Conservation (phyloP, 2,329 filamentous ascomycete genomes). For the Epichloe bromicola region DNA sequence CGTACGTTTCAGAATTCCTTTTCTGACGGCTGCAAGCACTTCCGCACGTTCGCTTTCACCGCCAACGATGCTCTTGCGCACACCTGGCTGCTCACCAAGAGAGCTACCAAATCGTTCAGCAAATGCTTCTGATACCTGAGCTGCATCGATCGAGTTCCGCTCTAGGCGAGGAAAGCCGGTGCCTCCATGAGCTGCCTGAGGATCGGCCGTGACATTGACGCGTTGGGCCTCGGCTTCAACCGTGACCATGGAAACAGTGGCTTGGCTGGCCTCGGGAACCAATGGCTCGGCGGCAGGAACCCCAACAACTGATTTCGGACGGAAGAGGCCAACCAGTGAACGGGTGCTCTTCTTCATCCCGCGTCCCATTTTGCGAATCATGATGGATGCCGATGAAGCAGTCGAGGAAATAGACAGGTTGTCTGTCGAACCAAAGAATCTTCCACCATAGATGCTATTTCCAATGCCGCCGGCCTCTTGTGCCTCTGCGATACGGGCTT, state of each 20-base stretch:
- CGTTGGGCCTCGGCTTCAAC: slow-evolving; percentile 84
- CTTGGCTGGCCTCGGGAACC: slow-evolving; percentile 54
- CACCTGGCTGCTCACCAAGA: slow-evolving; percentile 45
- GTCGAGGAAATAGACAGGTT: slow-evolving; percentile 87
- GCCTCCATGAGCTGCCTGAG: slow-evolving; percentile 52
- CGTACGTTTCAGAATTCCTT: slow-evolving; percentile 87
- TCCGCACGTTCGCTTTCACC: slow-evolving; percentile 85
- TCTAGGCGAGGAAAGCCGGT: slow-evolving; percentile 79
- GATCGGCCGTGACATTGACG: slow-evolving; percentile 63
- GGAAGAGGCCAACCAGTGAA: slow-evolving; percentile 85
- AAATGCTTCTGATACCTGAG: slow-evolving; percentile 28
- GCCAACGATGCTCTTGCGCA: slow-evolving; percentile 80
- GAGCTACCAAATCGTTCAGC: slow-evolving; percentile 43
- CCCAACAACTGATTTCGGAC: slow-evolving; percentile 83
- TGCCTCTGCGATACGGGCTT: slow-evolving; percentile 78
- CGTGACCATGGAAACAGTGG: slow-evolving; percentile 89
- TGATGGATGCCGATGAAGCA: slow-evolving; percentile 78
- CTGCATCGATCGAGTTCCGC: slow-evolving; percentile 64
- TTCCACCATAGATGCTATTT: slow-evolving; percentile 83
- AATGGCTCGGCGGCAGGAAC: slow-evolving; percentile 57
- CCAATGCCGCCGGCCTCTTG: slow-evolving; percentile 90
- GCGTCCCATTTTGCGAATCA: slow-evolving; percentile 97
- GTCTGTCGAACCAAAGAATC: slow-evolving; percentile 85
- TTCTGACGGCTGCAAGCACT: slow-evolving; percentile 80
- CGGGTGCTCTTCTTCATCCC: slow-evolving; percentile 92